phyloP scores from a whole-genome alignment of 345 rosid genomes.

The Lepidium aucheri region DNA sequence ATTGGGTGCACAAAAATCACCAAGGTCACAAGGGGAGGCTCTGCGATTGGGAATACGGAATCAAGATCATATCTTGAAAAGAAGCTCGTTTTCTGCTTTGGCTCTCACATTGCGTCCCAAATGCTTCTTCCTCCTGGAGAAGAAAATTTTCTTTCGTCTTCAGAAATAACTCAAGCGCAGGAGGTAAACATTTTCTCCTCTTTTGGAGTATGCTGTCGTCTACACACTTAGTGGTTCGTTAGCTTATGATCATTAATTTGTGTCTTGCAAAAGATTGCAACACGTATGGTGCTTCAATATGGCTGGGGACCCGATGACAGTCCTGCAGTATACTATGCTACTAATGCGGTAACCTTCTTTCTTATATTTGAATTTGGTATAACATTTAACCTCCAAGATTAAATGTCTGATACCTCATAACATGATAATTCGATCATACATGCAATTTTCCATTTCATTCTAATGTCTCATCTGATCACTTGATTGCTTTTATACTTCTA shows the following conservation, averaged over 20 bases:
- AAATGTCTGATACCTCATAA: neutral
- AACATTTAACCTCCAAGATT: neutral
- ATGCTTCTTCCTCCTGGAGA: constrained; percentile 78
- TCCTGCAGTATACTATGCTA: constrained; percentile 72
- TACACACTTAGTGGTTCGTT: neutral
- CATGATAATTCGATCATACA: constrained; percentile 1
- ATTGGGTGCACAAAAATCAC: constrained; percentile 91
- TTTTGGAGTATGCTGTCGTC: neutral
- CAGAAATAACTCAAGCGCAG: constrained; percentile 77
- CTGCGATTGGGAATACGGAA: constrained; percentile 53
- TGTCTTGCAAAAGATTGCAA: constrained; percentile 61
- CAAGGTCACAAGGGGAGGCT: constrained; percentile 60
- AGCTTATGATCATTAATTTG: constrained; percentile 13
- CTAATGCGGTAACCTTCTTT: constrained; percentile 56
- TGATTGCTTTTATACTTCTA: neutral
- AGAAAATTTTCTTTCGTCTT: constrained; percentile 74
- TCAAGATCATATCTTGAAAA: constrained; percentile 94
- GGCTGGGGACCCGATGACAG: constrained; percentile 98
- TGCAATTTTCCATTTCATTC: constrained; percentile 1
- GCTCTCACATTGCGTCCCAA: constrained; percentile 81
- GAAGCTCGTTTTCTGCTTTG: constrained; percentile 93
- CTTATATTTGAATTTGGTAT: neutral
- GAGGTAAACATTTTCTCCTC: constrained; percentile 42
- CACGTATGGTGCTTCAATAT: constrained; percentile 92
- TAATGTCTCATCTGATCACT: constrained; percentile 3